Evolutionary conservation across 768 basidiomycete genomes (phyloP).

Genomic region (Pleurotus tuoliensis): DNA sequence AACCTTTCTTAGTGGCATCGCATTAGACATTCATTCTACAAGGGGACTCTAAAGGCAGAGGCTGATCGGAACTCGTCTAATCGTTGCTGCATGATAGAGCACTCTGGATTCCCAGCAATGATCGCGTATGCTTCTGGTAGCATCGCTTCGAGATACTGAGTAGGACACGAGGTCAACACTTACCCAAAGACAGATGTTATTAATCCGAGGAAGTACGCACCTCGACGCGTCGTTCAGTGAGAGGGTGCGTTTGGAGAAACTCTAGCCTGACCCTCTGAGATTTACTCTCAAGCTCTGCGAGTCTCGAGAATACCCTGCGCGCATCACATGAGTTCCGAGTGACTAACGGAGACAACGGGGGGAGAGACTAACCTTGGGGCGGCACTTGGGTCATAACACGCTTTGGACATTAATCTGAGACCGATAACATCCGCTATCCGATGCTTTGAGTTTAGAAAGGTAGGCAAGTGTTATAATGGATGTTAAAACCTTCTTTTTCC

Average conservation of each 20-base stretch:
- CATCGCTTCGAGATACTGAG: constrained; percentile 46
- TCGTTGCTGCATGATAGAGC: constrained; percentile 37
- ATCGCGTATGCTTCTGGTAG: constrained; percentile 57
- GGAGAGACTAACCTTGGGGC: constrained; percentile 56
- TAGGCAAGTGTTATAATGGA: too few relatives aligned
- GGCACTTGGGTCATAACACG: constrained; percentile 82
- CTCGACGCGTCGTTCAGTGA: constrained; percentile 66
- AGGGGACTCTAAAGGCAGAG: background rate
- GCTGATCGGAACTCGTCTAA: constrained; percentile 27
- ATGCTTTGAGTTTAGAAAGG: too few relatives aligned
- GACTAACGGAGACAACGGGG: background rate
- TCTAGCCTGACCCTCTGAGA: constrained; percentile 28
- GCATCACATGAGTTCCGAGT: background rate
- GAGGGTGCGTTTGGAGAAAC: constrained; percentile 82
- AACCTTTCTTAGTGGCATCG: too few relatives aligned
- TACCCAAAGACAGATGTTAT: too few relatives aligned
- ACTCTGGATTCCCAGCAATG: constrained; percentile 53
- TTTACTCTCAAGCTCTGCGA: constrained; percentile 48
- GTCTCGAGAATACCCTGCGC: constrained; percentile 64
- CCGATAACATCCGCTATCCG: constrained; percentile 81
- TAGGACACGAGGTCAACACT: background rate
- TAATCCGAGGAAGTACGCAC: constrained; percentile 31
- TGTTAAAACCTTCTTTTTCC: constrained; percentile 67
- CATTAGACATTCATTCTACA: background rate
- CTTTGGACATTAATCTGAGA: constrained; percentile 70